Conservation (phyloP, 176 grass and related monocot species). For the Poa annua region DNA sequence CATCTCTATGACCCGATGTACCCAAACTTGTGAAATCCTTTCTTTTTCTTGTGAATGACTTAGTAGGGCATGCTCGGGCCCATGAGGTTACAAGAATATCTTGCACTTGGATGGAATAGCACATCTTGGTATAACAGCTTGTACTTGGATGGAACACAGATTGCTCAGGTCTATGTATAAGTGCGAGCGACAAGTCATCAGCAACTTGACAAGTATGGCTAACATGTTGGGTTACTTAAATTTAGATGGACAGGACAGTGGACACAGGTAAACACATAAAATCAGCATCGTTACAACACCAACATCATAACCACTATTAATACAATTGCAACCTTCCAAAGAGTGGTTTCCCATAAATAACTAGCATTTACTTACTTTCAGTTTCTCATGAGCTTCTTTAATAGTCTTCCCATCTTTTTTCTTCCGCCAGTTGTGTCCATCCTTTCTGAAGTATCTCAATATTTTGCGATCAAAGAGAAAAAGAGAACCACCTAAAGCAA, state of each 20-base stretch:
- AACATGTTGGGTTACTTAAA: neutral
- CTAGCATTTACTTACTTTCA: slow-evolving; percentile 59
- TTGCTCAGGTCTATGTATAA: neutral
- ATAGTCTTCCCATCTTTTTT: slow-evolving; percentile 88
- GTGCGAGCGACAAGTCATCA: neutral
- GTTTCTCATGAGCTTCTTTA: slow-evolving; percentile 90
- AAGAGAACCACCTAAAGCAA: slow-evolving; percentile 68
- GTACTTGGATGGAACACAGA: neutral
- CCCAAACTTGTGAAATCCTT: slow-evolving; percentile 14
- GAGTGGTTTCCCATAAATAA: neutral
- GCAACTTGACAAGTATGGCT: neutral
- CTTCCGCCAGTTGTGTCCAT: slow-evolving; percentile 90
- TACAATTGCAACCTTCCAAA: neutral
- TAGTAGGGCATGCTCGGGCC: neutral
- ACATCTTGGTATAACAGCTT: neutral
- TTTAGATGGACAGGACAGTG: slow-evolving; percentile 5
- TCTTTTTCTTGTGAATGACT: neutral
- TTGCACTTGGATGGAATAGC: neutral
- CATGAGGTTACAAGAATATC: slow-evolving; percentile 1
- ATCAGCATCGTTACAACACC: slow-evolving; percentile 1
- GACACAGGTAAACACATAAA: neutral
- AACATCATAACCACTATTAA: slow-evolving; percentile 2
- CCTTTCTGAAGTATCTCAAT: slow-evolving; percentile 90
- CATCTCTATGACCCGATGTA: neutral
- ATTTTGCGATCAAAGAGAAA: slow-evolving; percentile 90